Percentiles rank a stretch among this genome's conserved stretches.
Evolutionary conservation across 345 rosid genomes (phyloP).

Genomic region (Eucalyptus decipiens): DNA sequence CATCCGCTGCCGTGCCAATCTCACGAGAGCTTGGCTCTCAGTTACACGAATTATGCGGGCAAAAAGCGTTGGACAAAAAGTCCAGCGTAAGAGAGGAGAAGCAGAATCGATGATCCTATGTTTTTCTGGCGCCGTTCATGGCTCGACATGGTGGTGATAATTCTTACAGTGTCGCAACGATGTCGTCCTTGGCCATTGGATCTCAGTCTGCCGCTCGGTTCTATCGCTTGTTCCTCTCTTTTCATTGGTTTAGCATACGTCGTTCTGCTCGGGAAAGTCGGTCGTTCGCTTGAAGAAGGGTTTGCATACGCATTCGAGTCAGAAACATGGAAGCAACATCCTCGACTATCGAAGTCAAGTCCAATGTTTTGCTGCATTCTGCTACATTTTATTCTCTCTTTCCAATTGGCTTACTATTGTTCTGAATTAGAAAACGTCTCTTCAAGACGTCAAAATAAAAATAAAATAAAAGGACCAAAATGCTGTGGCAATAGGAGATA

Average conservation of each 20-base stretch:
- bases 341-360: neutral
- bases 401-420: neutral
- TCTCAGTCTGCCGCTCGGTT: neutral
- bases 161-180: neutral
- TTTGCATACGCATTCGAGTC: neutral
- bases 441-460: neutral
- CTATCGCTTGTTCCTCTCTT: neutral
- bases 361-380: neutral
- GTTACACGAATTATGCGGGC: neutral
- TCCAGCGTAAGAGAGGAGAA: neutral
- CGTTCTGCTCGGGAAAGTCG: neutral
- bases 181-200: neutral
- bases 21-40: neutral
- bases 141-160: neutral
- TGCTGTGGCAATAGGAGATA: neutral
- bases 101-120: neutral
- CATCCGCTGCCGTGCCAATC: neutral
- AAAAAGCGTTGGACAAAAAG: neutral
- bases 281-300: neutral
- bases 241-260: neutral
- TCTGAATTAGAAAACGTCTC: neutral
- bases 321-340: neutral
- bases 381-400: neutral
- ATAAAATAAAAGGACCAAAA: neutral
- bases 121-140: neutral